These are phyloP conservation scores for Symbiotaphrina buchneri DNA, from an alignment of 495 filamentous ascomycete species.

Conservation along the genomic window DNA sequence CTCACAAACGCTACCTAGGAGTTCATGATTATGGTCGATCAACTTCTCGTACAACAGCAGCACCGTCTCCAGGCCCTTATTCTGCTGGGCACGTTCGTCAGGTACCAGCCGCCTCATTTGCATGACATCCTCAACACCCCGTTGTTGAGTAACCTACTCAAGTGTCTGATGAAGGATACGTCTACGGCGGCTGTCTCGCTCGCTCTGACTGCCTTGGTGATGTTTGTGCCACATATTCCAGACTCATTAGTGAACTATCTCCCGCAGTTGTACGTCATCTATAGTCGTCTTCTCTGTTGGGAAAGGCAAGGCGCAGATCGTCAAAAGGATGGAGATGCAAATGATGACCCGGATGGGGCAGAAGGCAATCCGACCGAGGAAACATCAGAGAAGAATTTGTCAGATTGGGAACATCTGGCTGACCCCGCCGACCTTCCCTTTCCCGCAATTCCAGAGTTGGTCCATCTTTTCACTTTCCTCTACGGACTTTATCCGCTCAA, in stretches of 20 bases:
- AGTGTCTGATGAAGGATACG: conserved; percentile 47
- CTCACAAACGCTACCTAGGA: conserved; percentile 19
- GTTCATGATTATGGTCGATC: conserved; percentile 34
- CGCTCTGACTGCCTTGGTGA: conserved; percentile 41
- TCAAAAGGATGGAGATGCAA: conserved; percentile 10
- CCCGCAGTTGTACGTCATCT: conserved; percentile 50
- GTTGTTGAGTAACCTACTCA: conserved; percentile 39
- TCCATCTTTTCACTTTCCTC: conserved; percentile 56
- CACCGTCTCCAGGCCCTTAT: conserved; percentile 31
- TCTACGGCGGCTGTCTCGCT: conserved; percentile 43
- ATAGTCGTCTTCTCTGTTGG: conserved; percentile 53
- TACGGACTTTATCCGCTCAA: conserved; percentile 67
- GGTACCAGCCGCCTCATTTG: conserved; percentile 45
- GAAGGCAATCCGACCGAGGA: conserved; percentile 8
- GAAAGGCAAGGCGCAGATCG: conserved; percentile 24
- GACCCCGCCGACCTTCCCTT: conserved; percentile 32
- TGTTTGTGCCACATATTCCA: conserved; percentile 57
- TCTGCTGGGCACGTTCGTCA: conserved; percentile 40
- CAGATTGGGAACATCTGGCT: conserved; percentile 42
- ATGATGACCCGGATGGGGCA: conserved; percentile 4
- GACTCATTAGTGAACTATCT: conserved; percentile 36
- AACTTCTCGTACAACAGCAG: conserved; percentile 32
- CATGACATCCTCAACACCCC: conserved; percentile 42
- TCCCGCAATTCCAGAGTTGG: conserved; percentile 40
- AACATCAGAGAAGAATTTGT: no score